A percentile compares a stretch with the other conserved stretches of the same genome.
These are phyloP conservation scores for Lentinula sp. DNA, from an alignment of 768 basidiomycete species.

Conservation along the genomic window DNA sequence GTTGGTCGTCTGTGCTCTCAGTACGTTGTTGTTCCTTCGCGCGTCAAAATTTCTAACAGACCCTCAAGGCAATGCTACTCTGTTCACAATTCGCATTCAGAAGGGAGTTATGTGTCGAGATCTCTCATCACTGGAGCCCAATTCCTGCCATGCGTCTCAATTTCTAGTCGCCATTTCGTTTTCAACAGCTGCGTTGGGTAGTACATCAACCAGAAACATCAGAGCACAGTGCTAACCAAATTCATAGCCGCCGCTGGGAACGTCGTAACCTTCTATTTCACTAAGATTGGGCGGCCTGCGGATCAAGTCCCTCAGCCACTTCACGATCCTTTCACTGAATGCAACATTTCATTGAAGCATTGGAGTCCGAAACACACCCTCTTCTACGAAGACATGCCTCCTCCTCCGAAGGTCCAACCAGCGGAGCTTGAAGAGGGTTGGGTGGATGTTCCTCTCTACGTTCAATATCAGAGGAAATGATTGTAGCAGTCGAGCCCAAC, in stretches of 20 bases:
- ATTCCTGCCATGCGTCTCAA: slow-evolving; percentile 16
- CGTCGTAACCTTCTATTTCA: not conserved
- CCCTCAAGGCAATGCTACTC: slow-evolving; percentile 13
- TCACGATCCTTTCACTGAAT: not conserved
- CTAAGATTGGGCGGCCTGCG: not conserved
- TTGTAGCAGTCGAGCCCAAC: not conserved
- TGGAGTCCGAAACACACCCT: not conserved
- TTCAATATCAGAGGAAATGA: not conserved
- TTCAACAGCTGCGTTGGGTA: slow-evolving; percentile 8
- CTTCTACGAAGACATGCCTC: not conserved
- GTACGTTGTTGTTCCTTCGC: slow-evolving; percentile 2
- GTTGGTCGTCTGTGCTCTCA: slow-evolving; percentile 3
- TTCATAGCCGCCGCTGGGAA: not conserved
- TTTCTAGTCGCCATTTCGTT: slow-evolving; percentile 23
- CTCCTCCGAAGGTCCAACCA: not conserved
- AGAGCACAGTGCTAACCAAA: not conserved
- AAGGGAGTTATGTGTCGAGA: slow-evolving; percentile 22
- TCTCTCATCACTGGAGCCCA: slow-evolving; percentile 13
- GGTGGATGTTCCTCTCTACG: slow-evolving; percentile 3
- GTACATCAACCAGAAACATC: not conserved
- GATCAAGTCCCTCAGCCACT: not conserved
- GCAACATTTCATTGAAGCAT: not conserved
- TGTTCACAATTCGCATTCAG: slow-evolving; percentile 22
- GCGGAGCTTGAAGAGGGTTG: not conserved
- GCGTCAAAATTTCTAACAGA: not conserved